A percentile compares a stretch with the other conserved stretches of the same genome.
Conservation (phyloP, 176 grass and related monocot genomes). For the Zea luxurians region DNA sequence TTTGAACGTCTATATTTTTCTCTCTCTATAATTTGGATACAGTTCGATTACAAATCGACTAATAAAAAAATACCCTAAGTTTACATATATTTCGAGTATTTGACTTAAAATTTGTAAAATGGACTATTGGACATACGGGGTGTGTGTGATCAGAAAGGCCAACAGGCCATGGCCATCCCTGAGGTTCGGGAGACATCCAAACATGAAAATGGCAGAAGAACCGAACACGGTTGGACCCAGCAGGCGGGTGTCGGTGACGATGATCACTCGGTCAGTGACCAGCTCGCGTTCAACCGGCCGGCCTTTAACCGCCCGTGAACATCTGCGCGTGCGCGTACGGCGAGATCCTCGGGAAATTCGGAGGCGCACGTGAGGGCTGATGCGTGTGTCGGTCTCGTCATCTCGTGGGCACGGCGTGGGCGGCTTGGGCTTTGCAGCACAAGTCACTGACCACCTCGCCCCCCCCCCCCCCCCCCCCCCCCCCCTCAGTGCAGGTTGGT, state of each 20-base stretch:
- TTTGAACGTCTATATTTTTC: no score
- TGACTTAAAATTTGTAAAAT: no score
- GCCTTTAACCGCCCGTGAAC: slow-evolving; percentile 7
- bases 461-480: not conserved
- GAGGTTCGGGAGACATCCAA: no score
- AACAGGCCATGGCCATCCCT: no score
- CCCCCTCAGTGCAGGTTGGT: no score
- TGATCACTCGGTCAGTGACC: not conserved
- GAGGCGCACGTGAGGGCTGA: slow-evolving; percentile 52
- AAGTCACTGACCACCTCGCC: not conserved
- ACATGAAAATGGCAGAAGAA: not conserved
- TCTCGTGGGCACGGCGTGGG: not conserved
- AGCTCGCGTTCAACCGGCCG: not conserved
- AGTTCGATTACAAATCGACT: no score
- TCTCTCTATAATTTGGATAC: no score
- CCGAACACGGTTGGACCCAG: not conserved
- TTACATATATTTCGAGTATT: no score
- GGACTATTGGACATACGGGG: no score
- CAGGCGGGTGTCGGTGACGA: slow-evolving; percentile 36
- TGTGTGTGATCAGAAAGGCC: no score
- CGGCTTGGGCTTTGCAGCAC: not conserved
- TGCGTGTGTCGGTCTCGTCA: slow-evolving; percentile 38
- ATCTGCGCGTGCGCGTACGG: slow-evolving; percentile 33
- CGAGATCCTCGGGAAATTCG: slow-evolving; percentile 44
- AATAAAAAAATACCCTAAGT: no score